Conservation (phyloP, 1,284 basidiomycete species). For the Cryptococcus sp. region DNA sequence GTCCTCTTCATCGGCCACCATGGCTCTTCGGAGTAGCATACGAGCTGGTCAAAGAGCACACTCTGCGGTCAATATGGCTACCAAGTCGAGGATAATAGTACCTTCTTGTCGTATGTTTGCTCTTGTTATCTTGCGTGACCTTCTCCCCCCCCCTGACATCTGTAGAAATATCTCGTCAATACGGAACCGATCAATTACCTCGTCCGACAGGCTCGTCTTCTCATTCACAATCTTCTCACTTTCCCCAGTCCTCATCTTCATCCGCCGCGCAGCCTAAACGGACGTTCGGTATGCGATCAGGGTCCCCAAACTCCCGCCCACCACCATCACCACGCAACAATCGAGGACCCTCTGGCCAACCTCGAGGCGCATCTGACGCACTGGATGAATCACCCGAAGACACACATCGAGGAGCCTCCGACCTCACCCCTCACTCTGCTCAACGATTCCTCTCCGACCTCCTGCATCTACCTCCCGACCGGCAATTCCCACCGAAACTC, state of each 20-base stretch:
- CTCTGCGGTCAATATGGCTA: constrained; percentile 3
- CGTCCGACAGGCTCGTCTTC: not conserved
- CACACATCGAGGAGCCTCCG: not conserved
- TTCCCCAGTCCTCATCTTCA: not conserved
- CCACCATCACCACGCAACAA: too few species aligned
- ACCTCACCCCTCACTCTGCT: constrained; percentile 20
- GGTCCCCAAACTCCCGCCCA: too few species aligned
- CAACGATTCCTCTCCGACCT: constrained; percentile 36
- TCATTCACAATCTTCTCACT: not conserved
- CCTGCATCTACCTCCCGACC: constrained; percentile 30
- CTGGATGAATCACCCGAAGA: too few species aligned
- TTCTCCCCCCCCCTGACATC: not conserved
- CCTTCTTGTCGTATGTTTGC: not conserved
- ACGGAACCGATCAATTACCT: not conserved
- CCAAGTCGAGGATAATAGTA: too few species aligned
- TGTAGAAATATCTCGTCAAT: not conserved
- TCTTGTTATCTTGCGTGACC: not conserved
- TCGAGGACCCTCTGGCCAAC: too few species aligned
- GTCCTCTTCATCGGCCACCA: constrained; percentile 9
- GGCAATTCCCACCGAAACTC: constrained; percentile 36
- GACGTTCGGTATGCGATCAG: too few species aligned
- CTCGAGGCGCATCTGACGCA: too few species aligned
- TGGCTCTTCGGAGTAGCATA: constrained; percentile 1
- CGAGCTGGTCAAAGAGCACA: not conserved
- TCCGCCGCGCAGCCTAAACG: too few species aligned